phyloP scores from a whole-genome alignment of 345 rosid genomes.

The Barbarea vulgaris region DNA sequence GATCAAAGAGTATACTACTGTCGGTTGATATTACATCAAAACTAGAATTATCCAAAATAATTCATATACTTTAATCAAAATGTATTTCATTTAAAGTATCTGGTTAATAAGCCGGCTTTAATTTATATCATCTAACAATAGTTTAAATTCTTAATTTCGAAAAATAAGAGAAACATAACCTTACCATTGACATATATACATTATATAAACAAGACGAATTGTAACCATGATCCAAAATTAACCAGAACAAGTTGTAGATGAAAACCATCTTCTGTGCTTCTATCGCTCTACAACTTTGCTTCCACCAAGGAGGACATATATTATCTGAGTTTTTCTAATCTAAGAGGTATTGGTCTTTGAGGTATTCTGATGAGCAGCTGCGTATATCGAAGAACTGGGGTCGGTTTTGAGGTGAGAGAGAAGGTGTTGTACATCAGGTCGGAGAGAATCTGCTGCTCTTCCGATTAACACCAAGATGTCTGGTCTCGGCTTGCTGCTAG shows the following conservation, averaged over 20 bases:
- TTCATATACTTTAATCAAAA: neutral
- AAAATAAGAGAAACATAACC: neutral
- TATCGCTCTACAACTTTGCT: constrained; percentile 18
- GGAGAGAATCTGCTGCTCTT: constrained; percentile 67
- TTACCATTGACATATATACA: neutral
- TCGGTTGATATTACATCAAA: neutral
- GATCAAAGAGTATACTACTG: neutral
- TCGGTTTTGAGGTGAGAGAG: constrained; percentile 85
- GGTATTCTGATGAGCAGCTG: constrained; percentile 83
- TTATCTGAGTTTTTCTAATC: neutral
- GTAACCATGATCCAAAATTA: neutral
- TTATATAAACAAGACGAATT: neutral
- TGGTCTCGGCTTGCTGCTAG: constrained; percentile 80
- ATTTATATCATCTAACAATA: neutral
- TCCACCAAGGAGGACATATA: neutral
- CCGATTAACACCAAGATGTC: constrained; percentile 74
- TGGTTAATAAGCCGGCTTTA: neutral
- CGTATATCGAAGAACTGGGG: constrained; percentile 70
- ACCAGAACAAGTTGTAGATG: neutral
- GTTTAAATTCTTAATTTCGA: neutral
- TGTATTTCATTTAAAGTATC: neutral
- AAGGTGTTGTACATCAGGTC: constrained; percentile 84
- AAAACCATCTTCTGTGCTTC: neutral
- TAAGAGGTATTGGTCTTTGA: constrained; percentile 40
- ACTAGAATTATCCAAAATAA: neutral